Conservation (phyloP, 345 rosid species). For the Rhodomyrtus tomentosa region DNA sequence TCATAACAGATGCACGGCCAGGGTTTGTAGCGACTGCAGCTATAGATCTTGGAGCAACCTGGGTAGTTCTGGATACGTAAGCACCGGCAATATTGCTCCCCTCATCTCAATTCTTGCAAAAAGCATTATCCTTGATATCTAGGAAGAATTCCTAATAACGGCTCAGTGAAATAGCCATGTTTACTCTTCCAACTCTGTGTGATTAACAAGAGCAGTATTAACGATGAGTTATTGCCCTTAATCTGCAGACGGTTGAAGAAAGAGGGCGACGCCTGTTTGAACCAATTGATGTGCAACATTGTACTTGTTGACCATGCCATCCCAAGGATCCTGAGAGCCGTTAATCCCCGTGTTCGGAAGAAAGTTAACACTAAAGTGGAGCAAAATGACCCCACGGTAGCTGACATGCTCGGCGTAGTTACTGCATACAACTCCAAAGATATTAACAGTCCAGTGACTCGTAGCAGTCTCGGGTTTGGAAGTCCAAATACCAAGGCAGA, state of each 20-base stretch:
- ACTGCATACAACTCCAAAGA: background rate
- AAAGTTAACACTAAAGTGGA: background rate
- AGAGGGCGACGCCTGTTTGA: slow-evolving; percentile 21
- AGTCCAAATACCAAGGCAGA: slow-evolving; percentile 7
- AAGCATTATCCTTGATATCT: background rate
- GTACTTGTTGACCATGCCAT: slow-evolving; percentile 21
- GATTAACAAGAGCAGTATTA: background rate
- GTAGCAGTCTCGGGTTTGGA: slow-evolving; percentile 6
- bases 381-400: background rate
- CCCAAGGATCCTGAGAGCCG: slow-evolving; percentile 21
- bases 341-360: background rate
- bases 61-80: slow-evolving; percentile 28
- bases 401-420: background rate
- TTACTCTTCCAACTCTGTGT: background rate
- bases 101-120: background rate
- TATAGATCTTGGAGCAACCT: slow-evolving; percentile 12
- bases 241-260: slow-evolving; percentile 20
- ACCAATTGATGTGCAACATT: slow-evolving; percentile 20
- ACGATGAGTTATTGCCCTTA: background rate
- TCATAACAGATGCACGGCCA: slow-evolving; percentile 9
- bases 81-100: background rate
- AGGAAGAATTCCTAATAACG: background rate
- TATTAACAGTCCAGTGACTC: background rate
- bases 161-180: background rate
- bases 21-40: slow-evolving; percentile 22